Conservation (phyloP, 352 stramenopile genomes). For the Phytophthora cryptogea region DNA sequence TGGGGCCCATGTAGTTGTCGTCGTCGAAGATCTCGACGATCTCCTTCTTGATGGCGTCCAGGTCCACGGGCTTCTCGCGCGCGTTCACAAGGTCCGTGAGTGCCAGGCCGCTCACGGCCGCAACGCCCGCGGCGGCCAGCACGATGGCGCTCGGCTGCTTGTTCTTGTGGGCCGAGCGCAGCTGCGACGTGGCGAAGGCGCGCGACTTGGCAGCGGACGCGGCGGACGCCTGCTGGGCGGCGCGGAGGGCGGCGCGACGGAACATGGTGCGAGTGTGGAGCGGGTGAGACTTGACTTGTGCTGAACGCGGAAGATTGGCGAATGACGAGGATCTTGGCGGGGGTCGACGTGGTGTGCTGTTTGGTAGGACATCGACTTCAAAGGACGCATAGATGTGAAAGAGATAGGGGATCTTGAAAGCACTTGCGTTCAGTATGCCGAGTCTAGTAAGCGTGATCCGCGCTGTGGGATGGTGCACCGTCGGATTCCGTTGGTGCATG, state of each 20-base stretch:
- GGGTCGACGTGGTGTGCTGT: not conserved
- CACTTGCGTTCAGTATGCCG: conserved; percentile 14
- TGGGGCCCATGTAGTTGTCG: conserved; percentile 91
- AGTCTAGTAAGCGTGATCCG: conserved; percentile 1
- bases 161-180: conserved; percentile 41
- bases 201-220: conserved; percentile 55
- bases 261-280: conserved; percentile 41
- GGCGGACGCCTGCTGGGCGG: conserved; percentile 27
- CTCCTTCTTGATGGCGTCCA: conserved; percentile 86
- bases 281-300: conserved; percentile 15
- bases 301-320: conserved; percentile 35
- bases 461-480: conserved; percentile 14
- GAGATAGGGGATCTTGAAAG: conserved; percentile 9
- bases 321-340: conserved; percentile 26
- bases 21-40: conserved; percentile 88
- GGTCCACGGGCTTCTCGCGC: conserved; percentile 67
- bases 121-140: conserved; percentile 59
- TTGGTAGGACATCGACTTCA: conserved; percentile 37
- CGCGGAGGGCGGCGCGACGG: conserved; percentile 43
- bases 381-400: conserved; percentile 22
- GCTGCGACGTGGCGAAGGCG: conserved; percentile 48
- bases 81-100: conserved; percentile 72
- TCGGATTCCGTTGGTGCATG: conserved; percentile 20
- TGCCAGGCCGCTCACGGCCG: conserved; percentile 59
- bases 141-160: conserved; percentile 52